Base-by-base conservation (phyloP, 768 basidiomycete species). In the Phallus indusiatus region DNA sequence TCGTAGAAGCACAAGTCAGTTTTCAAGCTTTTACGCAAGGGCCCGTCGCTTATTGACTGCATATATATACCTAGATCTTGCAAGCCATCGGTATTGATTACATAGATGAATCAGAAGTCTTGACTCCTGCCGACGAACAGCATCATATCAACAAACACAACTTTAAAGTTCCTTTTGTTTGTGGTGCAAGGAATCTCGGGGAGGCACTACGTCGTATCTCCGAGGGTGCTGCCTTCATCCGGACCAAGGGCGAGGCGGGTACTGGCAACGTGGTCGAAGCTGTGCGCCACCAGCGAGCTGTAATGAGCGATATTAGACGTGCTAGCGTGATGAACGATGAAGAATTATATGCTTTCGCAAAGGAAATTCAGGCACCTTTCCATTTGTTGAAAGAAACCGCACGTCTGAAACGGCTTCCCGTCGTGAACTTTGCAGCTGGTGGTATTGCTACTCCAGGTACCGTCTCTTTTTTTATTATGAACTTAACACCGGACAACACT, bases 161-260 rank as follows among this genome's bases (percentile, higher is more conserved):
- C 47, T 97, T 87, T 81, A 96, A 96, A 70, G 80, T 93, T 14
- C 94, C 94, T 11, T 95, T 97, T 67, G 96, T 99, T 2, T 98
- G 94, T 65, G 96, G 96, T 59, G 90, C 92, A 60, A 86, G 90
- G 56, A 86, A 95, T 71, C 83, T 99, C 33, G 96, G 96, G 56
- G 94, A 98, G 73, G 96, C 96, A 3, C 79, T 99, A 5, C 86
- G 96, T 46, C 85, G 96, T 62, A 96, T 99, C 66, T 90, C 90
- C 21, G 96, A 99, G 71, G 96, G 96, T 50, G 95, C 95, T 1
- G 92, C 96, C 0, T 94, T 98, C 81, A 94, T 99, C 74, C 92
- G 96, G 64, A 97, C 95, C 60, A 99, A 98, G 74, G 95, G 93
- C 56, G 88, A 90, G 71, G 87, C 86, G 17, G 90, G 90, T 18